phyloP scores from a whole-genome alignment of 192 early-diverging fungal genomes.

The Spizellomyces sp. region DNA sequence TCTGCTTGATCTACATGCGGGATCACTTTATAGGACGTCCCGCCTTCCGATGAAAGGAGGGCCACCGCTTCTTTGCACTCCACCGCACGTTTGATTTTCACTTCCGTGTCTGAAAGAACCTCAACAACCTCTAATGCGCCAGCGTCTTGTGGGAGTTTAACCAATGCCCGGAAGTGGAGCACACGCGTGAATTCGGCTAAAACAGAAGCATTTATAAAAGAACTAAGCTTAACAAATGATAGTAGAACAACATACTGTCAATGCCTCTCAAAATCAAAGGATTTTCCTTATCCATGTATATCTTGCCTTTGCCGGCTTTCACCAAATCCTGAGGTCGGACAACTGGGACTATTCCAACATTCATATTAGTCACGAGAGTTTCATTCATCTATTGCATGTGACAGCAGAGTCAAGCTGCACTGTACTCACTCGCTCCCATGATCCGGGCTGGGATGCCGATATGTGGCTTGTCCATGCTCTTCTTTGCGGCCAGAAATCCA shows the following conservation, averaged over 20 bases:
- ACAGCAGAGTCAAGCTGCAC: background rate
- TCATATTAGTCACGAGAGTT: too few species aligned
- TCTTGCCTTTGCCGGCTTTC: constrained; percentile 67
- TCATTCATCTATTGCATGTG: too few species aligned
- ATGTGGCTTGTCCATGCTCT: constrained; percentile 81
- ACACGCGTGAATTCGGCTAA: constrained; percentile 62
- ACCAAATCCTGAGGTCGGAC: constrained; percentile 90
- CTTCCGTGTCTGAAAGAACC: constrained; percentile 81
- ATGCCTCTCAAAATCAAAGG: constrained; percentile 72
- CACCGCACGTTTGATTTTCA: constrained; percentile 77
- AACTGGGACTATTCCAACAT: constrained; percentile 73
- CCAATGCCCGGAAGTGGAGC: constrained; percentile 62
- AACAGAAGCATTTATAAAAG: background rate
- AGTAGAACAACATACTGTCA: constrained; percentile 39
- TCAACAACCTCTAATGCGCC: constrained; percentile 70
- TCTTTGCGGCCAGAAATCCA: constrained; percentile 64
- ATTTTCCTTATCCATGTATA: constrained; percentile 71
- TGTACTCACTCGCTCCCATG: constrained; percentile 74
- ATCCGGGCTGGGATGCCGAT: constrained; percentile 81
- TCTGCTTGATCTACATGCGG: constrained; percentile 88
- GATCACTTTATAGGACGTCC: constrained; percentile 39
- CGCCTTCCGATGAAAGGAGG: constrained; percentile 52
- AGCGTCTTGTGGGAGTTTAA: constrained; percentile 64
- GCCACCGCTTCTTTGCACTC: constrained; percentile 69
- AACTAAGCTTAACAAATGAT: background rate